These are phyloP conservation scores for Macrolepiota albuminosa DNA, from an alignment of 768 basidiomycete genomes.

Conservation along the genomic window DNA sequence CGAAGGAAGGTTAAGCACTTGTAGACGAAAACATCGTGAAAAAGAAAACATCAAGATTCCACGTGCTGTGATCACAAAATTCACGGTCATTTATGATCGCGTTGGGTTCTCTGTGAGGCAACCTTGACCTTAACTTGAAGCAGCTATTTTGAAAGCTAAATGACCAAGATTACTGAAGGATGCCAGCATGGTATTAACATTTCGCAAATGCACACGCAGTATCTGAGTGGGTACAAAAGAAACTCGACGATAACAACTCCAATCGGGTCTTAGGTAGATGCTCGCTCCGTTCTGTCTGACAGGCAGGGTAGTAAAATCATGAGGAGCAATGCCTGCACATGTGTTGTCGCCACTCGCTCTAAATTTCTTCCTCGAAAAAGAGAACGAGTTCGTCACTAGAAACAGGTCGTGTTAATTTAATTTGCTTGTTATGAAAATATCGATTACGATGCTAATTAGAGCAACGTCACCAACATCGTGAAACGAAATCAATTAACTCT, in stretches of 20 bases:
- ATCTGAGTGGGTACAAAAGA: not conserved
- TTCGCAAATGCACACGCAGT: not conserved
- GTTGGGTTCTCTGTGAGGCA: not conserved
- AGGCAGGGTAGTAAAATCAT: not conserved
- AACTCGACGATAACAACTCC: not conserved
- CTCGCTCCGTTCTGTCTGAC: not conserved
- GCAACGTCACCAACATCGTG: slow-evolving; percentile 4
- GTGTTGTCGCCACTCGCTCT: not conserved
- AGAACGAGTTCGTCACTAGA: not conserved
- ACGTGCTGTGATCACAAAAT: not conserved
- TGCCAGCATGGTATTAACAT: not conserved
- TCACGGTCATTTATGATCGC: no score
- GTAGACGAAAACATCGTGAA: slow-evolving; percentile 2
- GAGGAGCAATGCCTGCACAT: not conserved
- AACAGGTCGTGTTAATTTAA: slow-evolving; percentile 53
- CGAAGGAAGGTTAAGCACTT: slow-evolving; percentile 2
- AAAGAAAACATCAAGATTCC: slow-evolving; percentile 1
- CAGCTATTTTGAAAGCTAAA: not conserved
- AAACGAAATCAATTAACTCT: not conserved
- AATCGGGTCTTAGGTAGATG: not conserved
- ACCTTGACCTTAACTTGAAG: not conserved
- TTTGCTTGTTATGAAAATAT: not conserved
- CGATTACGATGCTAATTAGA: not conserved
- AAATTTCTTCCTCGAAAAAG: not conserved
- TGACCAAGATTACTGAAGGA: not conserved